Conservation (phyloP, 1,284 basidiomycete species). For the Malassezia sympodialis region DNA sequence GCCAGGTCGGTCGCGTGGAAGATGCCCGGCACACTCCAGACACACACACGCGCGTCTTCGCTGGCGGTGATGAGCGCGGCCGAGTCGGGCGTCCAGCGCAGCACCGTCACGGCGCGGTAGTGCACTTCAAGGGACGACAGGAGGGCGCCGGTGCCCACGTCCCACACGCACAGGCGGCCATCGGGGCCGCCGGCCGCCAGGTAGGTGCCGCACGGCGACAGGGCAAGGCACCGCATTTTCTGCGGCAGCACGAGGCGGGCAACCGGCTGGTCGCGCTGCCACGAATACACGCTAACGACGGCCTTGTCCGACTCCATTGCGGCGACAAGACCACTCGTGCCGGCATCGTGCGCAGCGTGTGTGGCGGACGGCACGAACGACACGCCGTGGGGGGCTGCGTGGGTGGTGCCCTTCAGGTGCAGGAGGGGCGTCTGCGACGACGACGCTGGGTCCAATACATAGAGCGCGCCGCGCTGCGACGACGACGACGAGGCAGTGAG, state of each 20-base stretch:
- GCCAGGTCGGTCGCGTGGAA: conserved; percentile 47
- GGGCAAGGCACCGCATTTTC: conserved; percentile 66
- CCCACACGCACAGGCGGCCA: conserved; percentile 88
- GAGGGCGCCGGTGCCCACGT: conserved; percentile 79
- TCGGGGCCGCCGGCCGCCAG: conserved; percentile 77
- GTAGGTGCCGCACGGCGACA: conserved; percentile 63
- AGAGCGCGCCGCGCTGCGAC: conserved; percentile 14
- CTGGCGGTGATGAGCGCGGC: conserved; percentile 71
- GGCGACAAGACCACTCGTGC: conserved; percentile 64
- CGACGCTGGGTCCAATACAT: conserved; percentile 18
- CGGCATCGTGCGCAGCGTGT: conserved; percentile 54
- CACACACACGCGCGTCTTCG: conserved; percentile 74
- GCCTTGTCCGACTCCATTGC: conserved; percentile 69
- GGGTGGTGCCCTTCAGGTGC: conserved; percentile 30
- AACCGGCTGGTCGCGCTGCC: conserved; percentile 59
- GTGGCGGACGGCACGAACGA: conserved; percentile 20
- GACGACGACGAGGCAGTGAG: conserved; percentile 32
- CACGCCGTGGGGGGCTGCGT: conserved; percentile 26
- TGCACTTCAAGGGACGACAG: conserved; percentile 87
- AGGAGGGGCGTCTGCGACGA: conserved; percentile 27
- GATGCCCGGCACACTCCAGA: conserved; percentile 78
- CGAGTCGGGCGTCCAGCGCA: conserved; percentile 73
- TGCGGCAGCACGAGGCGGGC: conserved; percentile 81
- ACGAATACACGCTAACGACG: conserved; percentile 67
- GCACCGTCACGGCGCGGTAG: conserved; percentile 72